A percentile compares a stretch with the other conserved stretches of the same genome.
Evolutionary conservation across 2,329 filamentous ascomycete genomes (phyloP).

Genomic region (Sporothrix globosa): DNA sequence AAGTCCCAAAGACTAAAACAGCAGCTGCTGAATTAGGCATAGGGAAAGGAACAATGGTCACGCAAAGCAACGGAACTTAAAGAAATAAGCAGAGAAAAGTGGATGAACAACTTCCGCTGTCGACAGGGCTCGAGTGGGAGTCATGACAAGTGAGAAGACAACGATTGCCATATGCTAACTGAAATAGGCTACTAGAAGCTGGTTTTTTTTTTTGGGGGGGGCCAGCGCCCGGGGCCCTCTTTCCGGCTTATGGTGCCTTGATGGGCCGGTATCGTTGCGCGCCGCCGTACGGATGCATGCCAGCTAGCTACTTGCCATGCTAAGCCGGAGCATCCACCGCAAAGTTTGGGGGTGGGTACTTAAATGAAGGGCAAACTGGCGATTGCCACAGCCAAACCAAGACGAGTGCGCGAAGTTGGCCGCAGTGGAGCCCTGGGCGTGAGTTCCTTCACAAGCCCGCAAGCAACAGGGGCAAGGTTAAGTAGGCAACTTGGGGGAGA

Average conservation of each 20-base stretch:
- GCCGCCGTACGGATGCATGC: slow-evolving; percentile 30
- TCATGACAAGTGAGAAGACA: background rate
- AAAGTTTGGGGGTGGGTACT: slow-evolving; percentile 17
- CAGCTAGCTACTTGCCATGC: slow-evolving; percentile 14
- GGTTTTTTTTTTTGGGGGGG: background rate
- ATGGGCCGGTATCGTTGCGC: slow-evolving; percentile 29
- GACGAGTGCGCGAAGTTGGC: background rate
- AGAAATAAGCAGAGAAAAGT: slow-evolving; percentile 24
- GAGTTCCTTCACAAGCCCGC: background rate
- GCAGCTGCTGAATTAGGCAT: slow-evolving; percentile 17
- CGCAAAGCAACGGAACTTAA: slow-evolving; percentile 3
- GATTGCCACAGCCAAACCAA: slow-evolving; percentile 1
- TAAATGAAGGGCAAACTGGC: background rate
- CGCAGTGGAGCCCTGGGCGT: slow-evolving; percentile 11
- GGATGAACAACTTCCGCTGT: slow-evolving; percentile 17
- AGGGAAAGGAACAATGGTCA: slow-evolving; percentile 18
- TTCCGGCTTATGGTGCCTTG: slow-evolving; percentile 13
- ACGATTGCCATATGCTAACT: slow-evolving; percentile 10
- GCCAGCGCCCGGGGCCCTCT: background rate
- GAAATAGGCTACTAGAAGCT: slow-evolving; percentile 23
- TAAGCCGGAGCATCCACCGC: slow-evolving; percentile 8
- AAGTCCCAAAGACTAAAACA: slow-evolving; percentile 5
- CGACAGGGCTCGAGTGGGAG: slow-evolving; percentile 2
- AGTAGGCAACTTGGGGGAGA: background rate
- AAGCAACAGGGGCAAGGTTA: background rate